Percentiles rank a stretch among this genome's conserved stretches.
These are phyloP conservation scores for Tuber brumale DNA, from an alignment of 495 filamentous ascomycete genomes.

Conservation along the genomic window DNA sequence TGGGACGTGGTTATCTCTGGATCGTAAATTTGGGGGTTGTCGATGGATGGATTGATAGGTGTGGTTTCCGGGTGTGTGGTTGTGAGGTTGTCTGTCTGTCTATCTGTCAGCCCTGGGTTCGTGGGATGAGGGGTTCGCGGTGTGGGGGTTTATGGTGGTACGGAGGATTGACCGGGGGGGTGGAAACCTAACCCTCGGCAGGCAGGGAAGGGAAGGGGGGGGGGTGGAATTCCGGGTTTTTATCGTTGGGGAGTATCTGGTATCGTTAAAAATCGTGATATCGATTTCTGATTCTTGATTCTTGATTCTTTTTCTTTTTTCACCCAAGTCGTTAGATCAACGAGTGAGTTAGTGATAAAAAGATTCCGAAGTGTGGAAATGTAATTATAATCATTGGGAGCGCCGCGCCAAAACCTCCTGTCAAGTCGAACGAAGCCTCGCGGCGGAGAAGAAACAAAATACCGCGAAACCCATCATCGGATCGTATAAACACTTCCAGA, in stretches of 20 bases:
- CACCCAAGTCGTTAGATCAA: neutral
- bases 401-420: too few species aligned
- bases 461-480: neutral
- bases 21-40: constrained; percentile 8
- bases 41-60: neutral
- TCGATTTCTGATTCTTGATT: neutral
- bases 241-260: neutral
- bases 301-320: neutral
- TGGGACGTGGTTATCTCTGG: constrained; percentile 3
- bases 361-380: neutral
- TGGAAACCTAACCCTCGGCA: neutral
- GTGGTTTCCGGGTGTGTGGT: neutral
- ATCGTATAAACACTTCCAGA: neutral
- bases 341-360: too few species aligned
- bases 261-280: neutral
- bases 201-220: neutral
- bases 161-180: neutral
- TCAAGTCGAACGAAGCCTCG: neutral
- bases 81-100: neutral
- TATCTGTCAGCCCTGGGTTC: neutral
- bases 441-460: neutral
- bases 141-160: neutral
- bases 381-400: too few species aligned
- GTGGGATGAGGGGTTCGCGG: neutral
- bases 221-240: neutral